Evolutionary conservation across 306 rosid genomes (phyloP).

Genomic region (Glycine tomentella): DNA sequence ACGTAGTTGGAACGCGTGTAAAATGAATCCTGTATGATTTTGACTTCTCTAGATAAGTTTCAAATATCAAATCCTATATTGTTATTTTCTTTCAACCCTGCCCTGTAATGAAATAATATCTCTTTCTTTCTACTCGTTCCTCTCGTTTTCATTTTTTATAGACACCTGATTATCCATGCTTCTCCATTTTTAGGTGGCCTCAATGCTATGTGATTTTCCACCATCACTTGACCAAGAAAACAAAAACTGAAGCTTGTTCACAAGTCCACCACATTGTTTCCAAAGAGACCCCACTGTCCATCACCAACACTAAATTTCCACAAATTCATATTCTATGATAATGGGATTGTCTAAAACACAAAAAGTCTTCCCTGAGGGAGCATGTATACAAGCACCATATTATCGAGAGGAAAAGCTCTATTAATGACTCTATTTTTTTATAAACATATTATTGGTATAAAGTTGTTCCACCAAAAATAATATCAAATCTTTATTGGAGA

Average conservation of each 20-base stretch:
- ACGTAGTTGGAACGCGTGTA: background rate
- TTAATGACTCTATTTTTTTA: too few species aligned
- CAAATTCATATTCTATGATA: background rate
- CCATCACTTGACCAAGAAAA: background rate
- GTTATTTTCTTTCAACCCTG: slow-evolving; percentile 11
- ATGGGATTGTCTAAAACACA: background rate
- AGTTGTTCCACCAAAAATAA: too few species aligned
- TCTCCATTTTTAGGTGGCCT: background rate
- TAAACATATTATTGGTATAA: too few species aligned
- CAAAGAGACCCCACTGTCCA: background rate
- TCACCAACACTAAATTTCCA: background rate
- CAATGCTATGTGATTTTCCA: background rate
- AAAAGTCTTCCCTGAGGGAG: background rate
- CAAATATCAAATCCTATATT: background rate
- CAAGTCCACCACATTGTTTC: background rate
- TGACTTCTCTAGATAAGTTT: background rate
- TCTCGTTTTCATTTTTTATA: background rate
- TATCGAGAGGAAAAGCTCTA: background rate
- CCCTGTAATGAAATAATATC: background rate
- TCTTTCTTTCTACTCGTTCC: background rate
- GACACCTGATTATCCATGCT: background rate
- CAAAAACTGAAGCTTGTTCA: background rate
- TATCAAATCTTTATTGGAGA: too few species aligned
- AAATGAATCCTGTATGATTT: background rate
- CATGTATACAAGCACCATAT: background rate